Conservation (phyloP, 371 early-diverging fungal species). For the Mortierella sp. region DNA sequence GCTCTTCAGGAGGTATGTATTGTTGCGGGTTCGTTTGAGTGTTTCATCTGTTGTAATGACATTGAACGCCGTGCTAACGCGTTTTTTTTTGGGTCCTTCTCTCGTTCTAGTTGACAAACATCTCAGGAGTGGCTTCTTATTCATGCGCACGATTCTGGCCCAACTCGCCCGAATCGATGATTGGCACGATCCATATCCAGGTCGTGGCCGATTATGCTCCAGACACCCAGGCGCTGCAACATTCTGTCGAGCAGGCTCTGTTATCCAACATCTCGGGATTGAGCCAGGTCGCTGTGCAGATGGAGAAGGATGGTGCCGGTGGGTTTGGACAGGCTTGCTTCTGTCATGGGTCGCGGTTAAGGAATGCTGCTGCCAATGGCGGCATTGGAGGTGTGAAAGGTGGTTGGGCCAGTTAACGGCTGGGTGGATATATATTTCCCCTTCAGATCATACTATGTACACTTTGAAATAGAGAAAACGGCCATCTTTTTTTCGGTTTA, state of each 20-base stretch:
- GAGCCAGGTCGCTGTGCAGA: constrained; percentile 44
- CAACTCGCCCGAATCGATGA: constrained; percentile 68
- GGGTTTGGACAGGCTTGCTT: constrained; percentile 48
- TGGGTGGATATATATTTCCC: too few species aligned
- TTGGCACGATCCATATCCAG: constrained; percentile 71
- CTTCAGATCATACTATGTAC: too few species aligned
- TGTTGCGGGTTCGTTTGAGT: background rate
- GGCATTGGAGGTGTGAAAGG: background rate
- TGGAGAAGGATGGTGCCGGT: constrained; percentile 42
- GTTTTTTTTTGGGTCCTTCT: background rate
- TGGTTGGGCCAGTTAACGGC: background rate
- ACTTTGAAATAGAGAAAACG: too few species aligned
- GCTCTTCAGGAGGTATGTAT: constrained; percentile 64
- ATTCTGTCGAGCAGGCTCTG: constrained; percentile 43
- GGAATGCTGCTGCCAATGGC: constrained; percentile 6
- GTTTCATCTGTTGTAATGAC: too few species aligned
- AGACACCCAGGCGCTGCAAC: constrained; percentile 38
- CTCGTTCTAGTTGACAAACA: constrained; percentile 41
- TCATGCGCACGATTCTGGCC: constrained; percentile 73
- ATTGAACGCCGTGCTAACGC: background rate
- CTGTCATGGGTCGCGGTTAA: constrained; percentile 50
- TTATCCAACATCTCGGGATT: constrained; percentile 39
- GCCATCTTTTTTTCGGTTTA: background rate
- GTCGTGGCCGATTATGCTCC: constrained; percentile 33
- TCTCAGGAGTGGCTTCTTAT: constrained; percentile 64